These are phyloP conservation scores for Colletotrichum eremochloae DNA, from an alignment of 2,329 filamentous ascomycete species.

Conservation along the genomic window DNA sequence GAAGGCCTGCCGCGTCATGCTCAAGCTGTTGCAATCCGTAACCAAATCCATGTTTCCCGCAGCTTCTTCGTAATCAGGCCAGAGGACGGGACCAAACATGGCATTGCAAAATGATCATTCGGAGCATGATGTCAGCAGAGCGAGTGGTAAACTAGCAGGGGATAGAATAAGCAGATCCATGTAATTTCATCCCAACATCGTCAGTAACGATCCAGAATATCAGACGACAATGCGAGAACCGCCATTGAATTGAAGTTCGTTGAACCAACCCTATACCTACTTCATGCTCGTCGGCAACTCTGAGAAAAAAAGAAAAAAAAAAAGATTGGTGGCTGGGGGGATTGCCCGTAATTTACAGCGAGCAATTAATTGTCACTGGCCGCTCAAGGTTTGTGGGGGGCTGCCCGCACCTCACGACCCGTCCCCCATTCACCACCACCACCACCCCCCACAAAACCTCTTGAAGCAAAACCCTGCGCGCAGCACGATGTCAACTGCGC, in stretches of 20 bases:
- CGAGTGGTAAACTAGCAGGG: no score
- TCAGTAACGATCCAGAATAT: background rate
- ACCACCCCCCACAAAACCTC: conserved; percentile 1
- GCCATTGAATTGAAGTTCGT: background rate
- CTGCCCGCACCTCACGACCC: conserved; percentile 1
- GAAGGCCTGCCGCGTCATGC: no score
- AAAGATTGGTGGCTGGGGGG: background rate
- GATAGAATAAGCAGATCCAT: no score
- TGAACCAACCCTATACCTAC: background rate
- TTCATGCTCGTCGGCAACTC: no score
- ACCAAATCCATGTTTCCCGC: no score
- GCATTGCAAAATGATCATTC: no score
- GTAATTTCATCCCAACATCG: background rate
- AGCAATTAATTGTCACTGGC: background rate
- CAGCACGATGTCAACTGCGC: background rate
- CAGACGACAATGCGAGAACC: background rate
- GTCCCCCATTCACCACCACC: background rate
- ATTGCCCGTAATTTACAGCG: background rate
- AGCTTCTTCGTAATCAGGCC: no score
- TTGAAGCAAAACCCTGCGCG: conserved; percentile 10
- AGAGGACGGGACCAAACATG: no score
- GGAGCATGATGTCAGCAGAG: no score
- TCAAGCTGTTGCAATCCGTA: no score
- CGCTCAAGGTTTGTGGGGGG: conserved; percentile 10
- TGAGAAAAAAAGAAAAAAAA: no score